Percentiles rank a stretch among this genome's conserved stretches.
Evolutionary conservation across 2,329 filamentous ascomycete genomes (phyloP).

Genomic region (Colletotrichum liaoningense): DNA sequence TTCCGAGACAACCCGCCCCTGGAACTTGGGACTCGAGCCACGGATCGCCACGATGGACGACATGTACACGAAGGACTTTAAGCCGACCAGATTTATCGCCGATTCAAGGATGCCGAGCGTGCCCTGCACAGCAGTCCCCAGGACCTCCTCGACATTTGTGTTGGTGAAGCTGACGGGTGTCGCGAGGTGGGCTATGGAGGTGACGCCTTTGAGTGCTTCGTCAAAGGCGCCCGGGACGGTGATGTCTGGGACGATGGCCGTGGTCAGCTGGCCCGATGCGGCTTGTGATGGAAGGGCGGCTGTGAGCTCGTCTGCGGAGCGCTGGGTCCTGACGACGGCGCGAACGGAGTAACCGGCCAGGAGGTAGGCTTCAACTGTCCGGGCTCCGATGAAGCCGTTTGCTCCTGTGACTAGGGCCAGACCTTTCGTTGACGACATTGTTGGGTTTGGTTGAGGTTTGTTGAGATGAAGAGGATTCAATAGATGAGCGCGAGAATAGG

Average conservation of each 20-base stretch:
- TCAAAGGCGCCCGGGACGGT: slow-evolving; percentile 47
- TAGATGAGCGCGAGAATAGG: neutral
- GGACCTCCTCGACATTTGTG: slow-evolving; percentile 53
- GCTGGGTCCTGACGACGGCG: slow-evolving; percentile 48
- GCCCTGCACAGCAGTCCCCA: slow-evolving; percentile 51
- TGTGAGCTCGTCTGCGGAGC: slow-evolving; percentile 36
- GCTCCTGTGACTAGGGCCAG: slow-evolving; percentile 50
- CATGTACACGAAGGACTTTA: slow-evolving; percentile 49
- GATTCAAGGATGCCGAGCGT: slow-evolving; percentile 52
- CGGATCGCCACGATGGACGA: slow-evolving; percentile 38
- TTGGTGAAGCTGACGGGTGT: slow-evolving; percentile 49
- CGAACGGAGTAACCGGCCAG: slow-evolving; percentile 51
- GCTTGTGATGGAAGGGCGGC: slow-evolving; percentile 38
- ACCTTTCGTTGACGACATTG: slow-evolving; percentile 19
- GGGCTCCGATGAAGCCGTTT: slow-evolving; percentile 52
- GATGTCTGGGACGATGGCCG: slow-evolving; percentile 49
- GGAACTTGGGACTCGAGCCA: slow-evolving; percentile 13
- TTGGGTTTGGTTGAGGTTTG: neutral
- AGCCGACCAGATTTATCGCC: slow-evolving; percentile 49
- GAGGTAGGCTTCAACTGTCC: slow-evolving; percentile 50
- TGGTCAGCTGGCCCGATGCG: slow-evolving; percentile 36
- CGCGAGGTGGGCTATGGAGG: slow-evolving; percentile 58
- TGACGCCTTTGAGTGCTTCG: slow-evolving; percentile 47
- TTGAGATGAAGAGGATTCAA: neutral
- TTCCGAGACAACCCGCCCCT: slow-evolving; percentile 33